phyloP scores from a whole-genome alignment of 805 yeast species.

The Torulaspora microellipsoides region DNA sequence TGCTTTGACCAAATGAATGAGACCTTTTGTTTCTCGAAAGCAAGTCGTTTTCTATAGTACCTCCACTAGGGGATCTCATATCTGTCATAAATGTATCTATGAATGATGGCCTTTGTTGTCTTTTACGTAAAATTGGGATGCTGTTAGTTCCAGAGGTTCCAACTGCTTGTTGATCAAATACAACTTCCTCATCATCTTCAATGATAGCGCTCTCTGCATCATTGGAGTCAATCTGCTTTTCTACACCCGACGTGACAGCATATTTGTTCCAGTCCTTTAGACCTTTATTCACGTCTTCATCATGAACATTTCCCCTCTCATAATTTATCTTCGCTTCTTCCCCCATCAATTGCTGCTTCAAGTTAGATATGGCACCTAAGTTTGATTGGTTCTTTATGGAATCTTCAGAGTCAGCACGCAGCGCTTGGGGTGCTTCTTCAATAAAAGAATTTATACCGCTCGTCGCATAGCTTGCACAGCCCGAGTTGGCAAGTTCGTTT shows the following conservation, averaged over 20 bases:
- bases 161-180: not conserved
- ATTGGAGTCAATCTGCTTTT: not conserved
- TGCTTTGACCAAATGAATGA: slow-evolving; percentile 13
- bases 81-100: slow-evolving; percentile 32
- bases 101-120: slow-evolving; percentile 27
- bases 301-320: not conserved
- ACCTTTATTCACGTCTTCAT: not conserved
- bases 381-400: not conserved
- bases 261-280: not conserved
- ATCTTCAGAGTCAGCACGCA: slow-evolving; percentile 11
- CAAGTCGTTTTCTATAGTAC: slow-evolving; percentile 12
- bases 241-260: not conserved
- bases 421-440: slow-evolving; percentile 24
- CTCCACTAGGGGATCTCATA: slow-evolving; percentile 19
- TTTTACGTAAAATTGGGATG: slow-evolving; percentile 23
- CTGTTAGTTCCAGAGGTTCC: slow-evolving; percentile 17
- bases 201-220: slow-evolving; percentile 6
- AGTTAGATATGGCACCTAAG: slow-evolving; percentile 1
- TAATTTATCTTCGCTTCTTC: not conserved
- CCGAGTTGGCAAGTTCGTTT: slow-evolving; percentile 10
- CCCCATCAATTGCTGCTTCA: slow-evolving; percentile 11
- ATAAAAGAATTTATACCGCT: slow-evolving; percentile 29
- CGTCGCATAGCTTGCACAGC: slow-evolving; percentile 19
- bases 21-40: slow-evolving; percentile 7
- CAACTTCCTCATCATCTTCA: slow-evolving; percentile 6